phyloP scores from a whole-genome alignment of 192 early-diverging fungal genomes.

The Linnemannia schmuckeri region DNA sequence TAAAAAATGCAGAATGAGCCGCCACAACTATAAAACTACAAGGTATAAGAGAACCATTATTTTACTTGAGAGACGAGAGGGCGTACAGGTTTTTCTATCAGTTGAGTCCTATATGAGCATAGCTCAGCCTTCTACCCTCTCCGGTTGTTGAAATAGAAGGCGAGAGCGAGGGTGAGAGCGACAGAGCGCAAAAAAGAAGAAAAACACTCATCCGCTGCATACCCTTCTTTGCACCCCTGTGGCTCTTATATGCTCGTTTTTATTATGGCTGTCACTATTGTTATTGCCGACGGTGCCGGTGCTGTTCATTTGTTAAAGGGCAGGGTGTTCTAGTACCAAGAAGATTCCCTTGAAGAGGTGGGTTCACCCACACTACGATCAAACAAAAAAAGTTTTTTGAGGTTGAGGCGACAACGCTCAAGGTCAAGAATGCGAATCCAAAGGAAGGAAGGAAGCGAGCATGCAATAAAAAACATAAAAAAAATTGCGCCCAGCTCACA shows the following conservation, averaged over 20 bases:
- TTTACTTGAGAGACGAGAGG: not conserved
- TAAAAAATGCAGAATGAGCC: not conserved
- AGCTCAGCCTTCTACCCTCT: not conserved
- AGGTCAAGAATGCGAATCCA: not conserved
- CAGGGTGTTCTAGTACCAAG: not conserved
- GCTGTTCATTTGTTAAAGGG: not conserved
- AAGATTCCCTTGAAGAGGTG: too few species aligned
- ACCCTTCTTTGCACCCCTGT: not conserved
- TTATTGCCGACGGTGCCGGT: too few species aligned
- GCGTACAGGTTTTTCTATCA: not conserved
- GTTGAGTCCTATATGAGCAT: not conserved
- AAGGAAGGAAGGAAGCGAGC: not conserved
- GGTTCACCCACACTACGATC: too few species aligned
- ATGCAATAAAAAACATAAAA: not conserved
- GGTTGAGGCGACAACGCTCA: not conserved
- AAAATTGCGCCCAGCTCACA: conserved; percentile 1
- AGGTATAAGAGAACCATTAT: not conserved
- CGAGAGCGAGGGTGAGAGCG: not conserved
- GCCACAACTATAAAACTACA: not conserved
- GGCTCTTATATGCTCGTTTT: not conserved
- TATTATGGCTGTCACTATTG: not conserved
- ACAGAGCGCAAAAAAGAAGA: not conserved
- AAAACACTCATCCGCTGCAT: not conserved
- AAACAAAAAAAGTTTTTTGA: not conserved
- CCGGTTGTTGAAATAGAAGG: not conserved